Evolutionary conservation across 768 basidiomycete genomes (phyloP), one percentile per base, ranked within the genome.

Genomic region (Ramaria rubella): DNA sequence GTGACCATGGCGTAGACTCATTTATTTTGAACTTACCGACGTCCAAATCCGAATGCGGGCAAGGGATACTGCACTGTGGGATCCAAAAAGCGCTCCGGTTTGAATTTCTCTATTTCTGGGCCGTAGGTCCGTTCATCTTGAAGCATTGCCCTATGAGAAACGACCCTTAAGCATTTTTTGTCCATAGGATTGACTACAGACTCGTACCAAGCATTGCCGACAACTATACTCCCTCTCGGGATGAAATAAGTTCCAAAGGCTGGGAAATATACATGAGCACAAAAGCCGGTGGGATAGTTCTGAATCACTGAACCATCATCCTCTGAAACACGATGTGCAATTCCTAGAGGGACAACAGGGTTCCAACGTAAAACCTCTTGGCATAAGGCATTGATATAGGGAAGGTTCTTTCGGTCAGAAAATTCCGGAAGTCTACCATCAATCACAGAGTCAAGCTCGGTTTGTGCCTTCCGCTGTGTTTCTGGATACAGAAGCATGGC

Each of bases 61-160:
- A 19, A 33, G 30, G 50, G 50, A 19, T 40, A 34, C 52, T 54
- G 42, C 52, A 54, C 67, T 19, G 64, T 49, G 17, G 27, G 24
- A 14, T 40, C 48, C 7, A 77, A 49, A 62, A 75, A 81, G 15
- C 80, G 70, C 21, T 77, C 76, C 30, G 50, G 50, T 9, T n/a
- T 52, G 36, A 52, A 52, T 31, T 33, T 52, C 5, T 52, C 29
- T 8, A 31, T 40, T 12, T 52, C 50, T 52, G 30, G 52, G 1
- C 52, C 50, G 34, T 52, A 52, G 7, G 8, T 19, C 30, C n/a
- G 21, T 15, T 52, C 36, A 19, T 52, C 50, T 11, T 52, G 50
- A 9, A 52, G 36, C 23, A 52, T 52, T 52, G 9, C 50, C 50
- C 34, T 33, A n/a, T 19, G 14, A 31, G 2, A 3, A 15, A 36